Evolutionary conservation across 1,139 yeast species (phyloP), one percentile per base, ranked within the genome.

Genomic region (Tardiomyces depauwii): DNA sequence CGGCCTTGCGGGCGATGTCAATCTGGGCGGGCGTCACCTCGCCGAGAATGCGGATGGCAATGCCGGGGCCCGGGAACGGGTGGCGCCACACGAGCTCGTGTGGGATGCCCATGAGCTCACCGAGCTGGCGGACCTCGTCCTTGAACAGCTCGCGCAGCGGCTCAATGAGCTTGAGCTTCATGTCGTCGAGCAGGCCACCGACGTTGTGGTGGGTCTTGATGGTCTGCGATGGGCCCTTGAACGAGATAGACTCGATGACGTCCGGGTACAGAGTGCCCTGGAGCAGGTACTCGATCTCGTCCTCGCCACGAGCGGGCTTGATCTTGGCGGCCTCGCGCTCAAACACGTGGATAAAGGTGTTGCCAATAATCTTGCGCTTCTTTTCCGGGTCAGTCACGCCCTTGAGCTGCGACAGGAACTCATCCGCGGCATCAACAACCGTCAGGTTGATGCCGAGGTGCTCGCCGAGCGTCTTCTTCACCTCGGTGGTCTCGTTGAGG

Each of bases 51-150:
- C 99, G 82, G 65, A 91, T 93, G 57, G 97, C 98, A 64, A 91
- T 85, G 73, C 99, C 99, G 65, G 99, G 99, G 64, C 99, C 99
- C 61, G 99, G 99, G 95, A 91, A 91, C 49, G 99, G 99, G 65
- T 91, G 99, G 77, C 99, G 86, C 97, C 98, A 89, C 56, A 91
- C 97, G 59, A 91, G 77, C 59, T 91, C 98, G 63, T 87, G 93
- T 42, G 97, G 94, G 59, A 91, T 93, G 46, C 96, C 96, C 72
- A 91, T 73, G 47, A 93, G 72, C 71, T 87, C 87, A 68, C 99
- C 99, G 60, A 91, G 75, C 60, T 81, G 85, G 71, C 99, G 89
- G 49, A 91, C 98, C 74, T 91, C 99, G 66, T 91, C 99, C 73
- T 91, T 91, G 78, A 93, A 91, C 61, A 91, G 77, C 74, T 91